These are phyloP conservation scores for Chalciporus sp. DNA, from an alignment of 1,284 basidiomycete genomes.

Conservation along the genomic window DNA sequence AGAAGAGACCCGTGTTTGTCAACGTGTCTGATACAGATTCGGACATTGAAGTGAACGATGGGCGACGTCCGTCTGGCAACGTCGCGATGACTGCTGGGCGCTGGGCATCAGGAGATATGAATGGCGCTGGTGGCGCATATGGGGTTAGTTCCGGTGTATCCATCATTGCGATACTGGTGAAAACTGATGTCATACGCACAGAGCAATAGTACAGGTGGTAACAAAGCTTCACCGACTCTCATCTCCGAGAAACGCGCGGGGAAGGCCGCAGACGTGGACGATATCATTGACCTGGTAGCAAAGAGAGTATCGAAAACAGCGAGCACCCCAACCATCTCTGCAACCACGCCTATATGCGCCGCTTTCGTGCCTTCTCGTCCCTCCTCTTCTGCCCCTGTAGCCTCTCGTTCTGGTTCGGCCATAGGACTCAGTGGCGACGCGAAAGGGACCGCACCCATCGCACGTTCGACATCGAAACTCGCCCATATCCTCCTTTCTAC, in stretches of 20 bases:
- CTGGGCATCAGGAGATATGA: background rate
- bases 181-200: conserved; percentile 10
- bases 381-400: conserved; percentile 1
- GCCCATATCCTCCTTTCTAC: conserved; percentile 11
- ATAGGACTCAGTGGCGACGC: background rate
- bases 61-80: conserved; percentile 3
- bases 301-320: background rate
- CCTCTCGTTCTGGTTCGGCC: background rate
- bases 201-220: conserved; percentile 4
- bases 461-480: conserved; percentile 20
- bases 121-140: background rate
- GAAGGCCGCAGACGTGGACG: background rate
- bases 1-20: conserved; percentile 24
- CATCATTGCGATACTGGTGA: background rate
- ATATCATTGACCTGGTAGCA: conserved; percentile 3
- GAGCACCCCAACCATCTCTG: background rate
- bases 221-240: background rate
- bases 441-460: background rate
- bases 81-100: background rate
- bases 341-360: background rate
- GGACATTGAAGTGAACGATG: conserved; percentile 23
- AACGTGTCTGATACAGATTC: conserved; percentile 30
- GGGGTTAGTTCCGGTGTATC: conserved; percentile 12
- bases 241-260: background rate
- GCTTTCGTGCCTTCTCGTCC: background rate